phyloP scores from a whole-genome alignment of 2,329 filamentous ascomycete species.

The Cercospora nicotianae region DNA sequence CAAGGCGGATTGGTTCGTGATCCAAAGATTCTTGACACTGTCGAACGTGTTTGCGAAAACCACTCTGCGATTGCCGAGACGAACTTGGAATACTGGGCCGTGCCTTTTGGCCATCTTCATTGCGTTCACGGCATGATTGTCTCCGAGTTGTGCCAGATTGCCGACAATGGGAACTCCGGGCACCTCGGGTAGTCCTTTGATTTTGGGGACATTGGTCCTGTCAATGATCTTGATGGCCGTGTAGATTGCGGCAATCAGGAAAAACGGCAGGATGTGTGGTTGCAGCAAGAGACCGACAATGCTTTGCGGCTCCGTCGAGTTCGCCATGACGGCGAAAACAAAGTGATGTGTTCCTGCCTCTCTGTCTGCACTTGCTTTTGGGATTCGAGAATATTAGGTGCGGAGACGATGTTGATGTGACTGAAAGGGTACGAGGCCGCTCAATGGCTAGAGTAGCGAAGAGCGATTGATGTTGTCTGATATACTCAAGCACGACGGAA shows the following conservation, averaged over 20 bases:
- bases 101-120: conserved; percentile 51
- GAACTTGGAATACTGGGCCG: conserved; percentile 52
- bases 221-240: conserved; percentile 46
- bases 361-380: neutral
- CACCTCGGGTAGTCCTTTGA: conserved; percentile 51
- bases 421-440: neutral
- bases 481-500: conserved; percentile 17
- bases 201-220: conserved; percentile 50
- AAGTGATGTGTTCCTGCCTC: neutral
- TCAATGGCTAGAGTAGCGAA: neutral
- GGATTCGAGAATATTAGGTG: neutral
- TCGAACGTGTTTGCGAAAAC: conserved; percentile 79
- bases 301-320: conserved; percentile 31
- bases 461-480: neutral
- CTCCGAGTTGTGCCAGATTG: conserved; percentile 49
- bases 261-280: conserved; percentile 45
- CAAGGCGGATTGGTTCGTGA: conserved; percentile 73
- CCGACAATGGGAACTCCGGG: conserved; percentile 51
- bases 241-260: conserved; percentile 44
- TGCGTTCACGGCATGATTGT: conserved; percentile 49
- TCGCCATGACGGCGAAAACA: conserved; percentile 26
- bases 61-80: conserved; percentile 68
- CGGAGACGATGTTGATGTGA: neutral
- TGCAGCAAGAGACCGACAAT: conserved; percentile 37
- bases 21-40: conserved; percentile 71